Conservation (phyloP, 768 basidiomycete species). For the Tulasnella sp. region DNA sequence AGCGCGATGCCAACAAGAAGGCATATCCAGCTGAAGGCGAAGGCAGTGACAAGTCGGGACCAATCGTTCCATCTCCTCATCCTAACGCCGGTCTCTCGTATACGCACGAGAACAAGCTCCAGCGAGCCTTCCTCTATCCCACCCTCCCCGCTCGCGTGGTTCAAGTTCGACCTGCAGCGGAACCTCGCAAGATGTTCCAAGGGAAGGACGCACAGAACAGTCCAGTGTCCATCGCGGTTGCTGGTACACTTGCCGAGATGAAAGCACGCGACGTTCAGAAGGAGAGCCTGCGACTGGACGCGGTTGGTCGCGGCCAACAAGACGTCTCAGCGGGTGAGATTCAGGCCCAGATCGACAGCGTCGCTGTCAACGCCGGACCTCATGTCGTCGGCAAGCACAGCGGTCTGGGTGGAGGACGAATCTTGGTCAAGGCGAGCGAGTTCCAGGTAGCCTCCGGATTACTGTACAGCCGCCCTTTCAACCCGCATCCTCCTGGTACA, state of each 20-base stretch:
- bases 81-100: conserved; percentile 52
- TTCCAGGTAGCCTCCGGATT: neutral
- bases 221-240: neutral
- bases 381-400: conserved; percentile 6
- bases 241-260: neutral
- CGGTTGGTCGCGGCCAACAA: neutral
- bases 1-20: neutral
- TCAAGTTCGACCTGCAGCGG: conserved; percentile 7
- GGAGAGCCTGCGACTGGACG: neutral
- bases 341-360: neutral
- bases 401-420: neutral
- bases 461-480: neutral
- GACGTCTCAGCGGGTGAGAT: neutral
- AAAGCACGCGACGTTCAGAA: neutral
- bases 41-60: neutral
- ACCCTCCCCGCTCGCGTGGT: conserved; percentile 51
- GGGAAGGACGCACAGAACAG: neutral
- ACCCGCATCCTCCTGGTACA: conserved; percentile 3
- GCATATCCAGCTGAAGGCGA: neutral
- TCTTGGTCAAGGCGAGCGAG: neutral
- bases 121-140: conserved; percentile 39
- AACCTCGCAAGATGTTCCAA: neutral
- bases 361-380: neutral
- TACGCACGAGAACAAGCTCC: conserved; percentile 39
- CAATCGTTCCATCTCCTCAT: conserved; percentile 56